Conservation (phyloP, 139 green algal genomes). For the Marvania coccoides region DNA sequence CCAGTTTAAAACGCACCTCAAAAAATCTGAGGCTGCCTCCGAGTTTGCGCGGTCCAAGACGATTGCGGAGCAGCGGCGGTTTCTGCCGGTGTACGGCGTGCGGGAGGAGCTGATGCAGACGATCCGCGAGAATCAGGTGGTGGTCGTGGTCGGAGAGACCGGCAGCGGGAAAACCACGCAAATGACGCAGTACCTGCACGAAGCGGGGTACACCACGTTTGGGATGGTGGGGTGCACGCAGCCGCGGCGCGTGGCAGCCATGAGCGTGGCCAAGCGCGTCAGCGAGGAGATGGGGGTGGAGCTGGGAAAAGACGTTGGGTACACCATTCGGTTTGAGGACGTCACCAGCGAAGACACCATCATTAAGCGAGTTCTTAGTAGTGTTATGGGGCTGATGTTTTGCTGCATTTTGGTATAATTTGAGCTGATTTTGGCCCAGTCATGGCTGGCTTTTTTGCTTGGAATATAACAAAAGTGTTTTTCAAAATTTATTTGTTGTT, state of each 20-base stretch:
- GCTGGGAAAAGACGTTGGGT: constrained; percentile 64
- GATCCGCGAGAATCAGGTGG: constrained; percentile 58
- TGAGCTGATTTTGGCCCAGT: too few species aligned
- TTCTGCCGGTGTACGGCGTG: constrained; percentile 80
- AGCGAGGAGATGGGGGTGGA: constrained; percentile 39
- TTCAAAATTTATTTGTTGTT: not conserved
- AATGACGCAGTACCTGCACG: constrained; percentile 93
- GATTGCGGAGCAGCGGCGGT: constrained; percentile 80
- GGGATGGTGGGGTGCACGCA: constrained; percentile 94
- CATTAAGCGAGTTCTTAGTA: too few species aligned
- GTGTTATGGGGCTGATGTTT: not conserved
- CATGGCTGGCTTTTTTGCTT: too few species aligned
- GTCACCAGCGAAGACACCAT: constrained; percentile 73
- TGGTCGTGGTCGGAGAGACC: constrained; percentile 97
- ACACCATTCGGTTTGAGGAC: constrained; percentile 98
- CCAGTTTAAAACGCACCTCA: constrained; percentile 82
- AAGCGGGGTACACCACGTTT: constrained; percentile 78
- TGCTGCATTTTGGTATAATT: constrained; percentile 39
- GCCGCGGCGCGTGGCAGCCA: constrained; percentile 91
- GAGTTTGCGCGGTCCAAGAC: constrained; percentile 89
- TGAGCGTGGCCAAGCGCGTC: constrained; percentile 96
- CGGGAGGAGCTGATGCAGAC: constrained; percentile 73
- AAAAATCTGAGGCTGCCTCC: constrained; percentile 66
- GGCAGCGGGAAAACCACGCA: constrained; percentile 97
- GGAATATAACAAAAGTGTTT: too few species aligned